Base-by-base conservation (phyloP, 2,329 filamentous ascomycete genomes). In the Dothidotthia symphoricarpi region DNA sequence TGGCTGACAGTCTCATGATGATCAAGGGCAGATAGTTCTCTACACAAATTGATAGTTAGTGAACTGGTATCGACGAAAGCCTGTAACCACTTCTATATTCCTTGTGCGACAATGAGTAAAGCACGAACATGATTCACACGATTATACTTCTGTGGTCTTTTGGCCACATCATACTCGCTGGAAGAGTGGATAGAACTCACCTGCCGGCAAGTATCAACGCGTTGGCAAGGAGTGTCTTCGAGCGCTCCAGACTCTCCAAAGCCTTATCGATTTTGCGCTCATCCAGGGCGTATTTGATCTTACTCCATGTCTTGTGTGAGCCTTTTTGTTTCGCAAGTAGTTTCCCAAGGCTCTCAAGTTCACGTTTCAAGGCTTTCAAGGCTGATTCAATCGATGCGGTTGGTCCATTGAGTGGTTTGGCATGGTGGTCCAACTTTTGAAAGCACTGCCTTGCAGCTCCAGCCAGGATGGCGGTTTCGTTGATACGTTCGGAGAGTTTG, bases 231-330 rank as follows among this genome's bases (percentile, higher is more conserved):
- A 41, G 28, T 14, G 16, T 17, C 13, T 39, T 45, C 3, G 42
- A 27, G 7, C 39, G 38, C n/a, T 45, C 42, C 7, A 48, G 41
- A 14, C 30, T 34, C 6, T 16, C 15, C 10, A 39, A 40, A 6
- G 33, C 28, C 25, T 48, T 48, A 15, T 22, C 28, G 11, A 37
- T 14, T 16, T 42, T 48, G 16, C 31, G 28, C 13, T 45, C 36
- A 17, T 36, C 33, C 17, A 48, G 12, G 3, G 40, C 41, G 24
- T 39, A 47, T 26, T 39, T 47, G 7, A 47, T 31, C 10, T 35
- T 35, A 24, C 24, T 31, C 45, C 45, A 47, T 4, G 41, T 45
- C 14, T 34, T 43, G 6, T n/a, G 22, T 9, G n/a, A n/a, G n/a
- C 32, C 32, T 24, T 38, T 36, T 17, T 38, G 40, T 24, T 29